Evolutionary conservation across 1,284 basidiomycete genomes (phyloP), one percentile per base, ranked within the genome.

Genomic region (Ustilago xerochloae): DNA sequence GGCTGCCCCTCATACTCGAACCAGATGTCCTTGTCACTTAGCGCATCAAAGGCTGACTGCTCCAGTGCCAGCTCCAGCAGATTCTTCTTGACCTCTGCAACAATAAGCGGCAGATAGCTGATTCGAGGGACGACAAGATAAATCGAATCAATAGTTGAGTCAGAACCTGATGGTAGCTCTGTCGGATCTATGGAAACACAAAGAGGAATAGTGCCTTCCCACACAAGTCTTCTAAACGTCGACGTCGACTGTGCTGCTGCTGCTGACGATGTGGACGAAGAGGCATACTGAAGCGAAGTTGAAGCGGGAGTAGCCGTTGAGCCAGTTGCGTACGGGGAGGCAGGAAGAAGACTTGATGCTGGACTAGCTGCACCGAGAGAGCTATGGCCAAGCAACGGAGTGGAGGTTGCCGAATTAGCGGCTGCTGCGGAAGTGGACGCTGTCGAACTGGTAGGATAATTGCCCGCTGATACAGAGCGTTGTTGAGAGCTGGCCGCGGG

Each of bases 1-100:
- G 80, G 78, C 24, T 67, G 59, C 1, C 77, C 74, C n/a, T 73
- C 68, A 43, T 67, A 77, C 41, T 75, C 72, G 68, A 81, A 77
- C 77, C 77, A 81, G n/a, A 72, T 46, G 12, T 79, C 68, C 45
- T 70, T 63, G 12, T 80, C 78, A 45, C 71, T 70, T 8, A 75
- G 26, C 16, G 30, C 43, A 8, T 36, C 50, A 28, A 75, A 54
- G 18, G 63, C 53, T 4, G 66, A 48, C 22, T 59, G 64, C 24
- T 77, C 75, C n/a, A 79, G 50, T 0, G 73, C 68, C 22, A 76
- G 47, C 12, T 72, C 73, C 18, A 81, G 49, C 28, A 81, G 54
- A 24, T 73, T 66, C 62, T 60, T 62, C 36, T 63, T 72, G 29
- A 81, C 56, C 4, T 75, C 70, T 3, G 63, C 63, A 8, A 80